Conservation (phyloP, 345 rosid species). For the Populus tremula region DNA sequence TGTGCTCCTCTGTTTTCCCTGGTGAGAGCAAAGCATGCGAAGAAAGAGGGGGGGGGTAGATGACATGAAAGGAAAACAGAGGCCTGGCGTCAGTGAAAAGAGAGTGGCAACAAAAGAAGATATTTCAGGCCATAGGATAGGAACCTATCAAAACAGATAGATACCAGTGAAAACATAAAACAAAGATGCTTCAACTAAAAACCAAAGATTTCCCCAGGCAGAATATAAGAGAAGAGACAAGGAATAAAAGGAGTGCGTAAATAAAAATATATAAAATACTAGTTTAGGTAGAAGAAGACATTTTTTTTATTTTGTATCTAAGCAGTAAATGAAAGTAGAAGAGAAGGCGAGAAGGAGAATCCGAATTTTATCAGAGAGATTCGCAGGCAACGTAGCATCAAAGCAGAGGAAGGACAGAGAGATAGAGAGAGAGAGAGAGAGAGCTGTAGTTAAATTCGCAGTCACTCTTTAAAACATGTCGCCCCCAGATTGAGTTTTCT, state of each 20-base stretch:
- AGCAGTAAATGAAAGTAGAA: background rate
- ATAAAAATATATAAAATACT: too few relatives aligned
- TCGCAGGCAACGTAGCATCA: slow-evolving; percentile 10
- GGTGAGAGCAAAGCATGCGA: background rate
- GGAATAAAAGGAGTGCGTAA: too few relatives aligned
- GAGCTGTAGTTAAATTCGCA: slow-evolving; percentile 6
- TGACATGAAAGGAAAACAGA: background rate
- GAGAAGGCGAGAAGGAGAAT: slow-evolving; percentile 9
- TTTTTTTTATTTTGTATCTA: too few relatives aligned
- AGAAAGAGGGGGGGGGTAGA: background rate
- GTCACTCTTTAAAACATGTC: slow-evolving; percentile 22
- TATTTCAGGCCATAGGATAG: background rate
- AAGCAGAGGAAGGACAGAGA: slow-evolving; percentile 8
- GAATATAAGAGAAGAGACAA: too few relatives aligned
- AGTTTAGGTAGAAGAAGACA: too few relatives aligned
- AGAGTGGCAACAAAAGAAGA: background rate
- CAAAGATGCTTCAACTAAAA: too few relatives aligned
- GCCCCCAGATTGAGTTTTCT: background rate
- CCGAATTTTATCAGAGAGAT: slow-evolving; percentile 5
- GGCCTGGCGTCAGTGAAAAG: background rate
- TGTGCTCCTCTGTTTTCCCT: background rate
- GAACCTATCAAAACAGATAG: background rate
- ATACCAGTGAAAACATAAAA: background rate
- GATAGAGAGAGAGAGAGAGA: background rate
- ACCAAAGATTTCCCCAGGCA: too few relatives aligned